Conservation (phyloP, 495 filamentous ascomycete species). For the Trichoderma asperelloides region DNA sequence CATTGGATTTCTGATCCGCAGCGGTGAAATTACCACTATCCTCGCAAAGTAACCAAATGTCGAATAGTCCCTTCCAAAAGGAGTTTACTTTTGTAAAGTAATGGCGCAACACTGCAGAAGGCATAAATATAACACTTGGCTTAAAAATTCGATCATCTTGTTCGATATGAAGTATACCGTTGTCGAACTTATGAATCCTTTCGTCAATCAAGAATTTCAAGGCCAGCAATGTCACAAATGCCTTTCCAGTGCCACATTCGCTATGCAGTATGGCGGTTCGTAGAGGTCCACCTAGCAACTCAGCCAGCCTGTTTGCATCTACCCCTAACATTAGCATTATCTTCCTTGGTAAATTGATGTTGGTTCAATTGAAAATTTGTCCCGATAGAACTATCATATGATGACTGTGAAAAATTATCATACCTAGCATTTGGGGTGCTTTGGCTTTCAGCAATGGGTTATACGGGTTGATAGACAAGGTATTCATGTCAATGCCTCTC, state of each 20-base stretch:
- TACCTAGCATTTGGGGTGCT: not conserved
- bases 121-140: not conserved
- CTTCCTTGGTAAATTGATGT: too few relatives aligned
- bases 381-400: not conserved
- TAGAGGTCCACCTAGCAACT: not conserved
- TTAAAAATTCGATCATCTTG: not conserved
- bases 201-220: not conserved
- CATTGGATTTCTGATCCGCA: not conserved
- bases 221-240: not conserved
- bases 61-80: not conserved
- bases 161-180: not conserved
- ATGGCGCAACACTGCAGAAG: not conserved
- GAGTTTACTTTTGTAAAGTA: not conserved
- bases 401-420: not conserved
- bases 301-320: not conserved
- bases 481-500: not conserved
- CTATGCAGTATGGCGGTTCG: not conserved
- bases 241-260: not conserved
- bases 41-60: not conserved
- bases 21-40: not conserved
- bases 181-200: not conserved
- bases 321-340: not conserved
- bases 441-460: not conserved
- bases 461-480: not conserved
- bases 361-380: too few relatives aligned